phyloP scores from a whole-genome alignment of 1,284 basidiomycete genomes.

The Ceratobasidium sp. region DNA sequence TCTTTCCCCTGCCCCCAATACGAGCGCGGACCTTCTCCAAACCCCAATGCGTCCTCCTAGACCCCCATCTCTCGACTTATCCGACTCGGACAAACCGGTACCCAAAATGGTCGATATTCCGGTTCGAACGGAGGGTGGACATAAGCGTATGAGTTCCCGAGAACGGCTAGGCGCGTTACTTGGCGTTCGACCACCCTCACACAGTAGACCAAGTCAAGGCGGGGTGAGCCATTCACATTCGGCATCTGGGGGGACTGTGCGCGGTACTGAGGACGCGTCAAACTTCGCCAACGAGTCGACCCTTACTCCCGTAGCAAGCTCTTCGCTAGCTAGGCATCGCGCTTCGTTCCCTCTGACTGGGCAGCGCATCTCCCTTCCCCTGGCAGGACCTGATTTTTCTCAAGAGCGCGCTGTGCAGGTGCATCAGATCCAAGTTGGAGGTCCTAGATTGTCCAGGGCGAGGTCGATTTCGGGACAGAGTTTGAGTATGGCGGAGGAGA shows the following conservation, averaged over 20 bases:
- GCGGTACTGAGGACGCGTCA: too few relatives aligned
- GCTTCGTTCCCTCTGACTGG: too few relatives aligned
- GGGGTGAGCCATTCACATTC: too few relatives aligned
- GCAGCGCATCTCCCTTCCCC: too few relatives aligned
- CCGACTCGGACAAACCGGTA: conserved; percentile 19
- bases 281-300: too few relatives aligned
- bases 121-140: conserved; percentile 13
- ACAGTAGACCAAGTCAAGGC: too few relatives aligned
- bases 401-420: conserved; percentile 6
- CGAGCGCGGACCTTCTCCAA: background rate
- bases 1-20: background rate
- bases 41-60: conserved; percentile 13
- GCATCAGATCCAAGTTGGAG: conserved; percentile 7
- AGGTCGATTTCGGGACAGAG: conserved; percentile 14
- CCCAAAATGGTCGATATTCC: conserved; percentile 28
- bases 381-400: too few relatives aligned
- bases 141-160: conserved; percentile 18
- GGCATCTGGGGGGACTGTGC: too few relatives aligned
- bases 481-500: conserved; percentile 5
- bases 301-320: too few relatives aligned
- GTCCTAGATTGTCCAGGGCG: background rate
- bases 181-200: background rate
- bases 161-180: conserved; percentile 22
- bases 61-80: conserved; percentile 25
- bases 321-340: too few relatives aligned